Evolutionary conservation across 352 stramenopile species (phyloP), one percentile per base, ranked within the genome.

Genomic region (Phytophthora sansomeana): DNA sequence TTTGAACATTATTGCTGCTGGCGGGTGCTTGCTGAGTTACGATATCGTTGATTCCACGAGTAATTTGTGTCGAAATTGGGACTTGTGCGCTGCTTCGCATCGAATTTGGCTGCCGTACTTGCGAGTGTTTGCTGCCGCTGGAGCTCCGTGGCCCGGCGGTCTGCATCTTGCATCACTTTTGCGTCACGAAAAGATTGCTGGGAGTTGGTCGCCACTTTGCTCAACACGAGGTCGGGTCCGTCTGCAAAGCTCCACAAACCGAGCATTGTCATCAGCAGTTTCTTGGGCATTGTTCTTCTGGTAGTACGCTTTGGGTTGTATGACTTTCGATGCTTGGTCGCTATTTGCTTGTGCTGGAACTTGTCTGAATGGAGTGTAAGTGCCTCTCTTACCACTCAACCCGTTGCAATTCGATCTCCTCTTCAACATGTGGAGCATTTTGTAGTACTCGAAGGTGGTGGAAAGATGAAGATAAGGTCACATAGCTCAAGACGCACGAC

Each of bases 41-140:
- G 17, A 24, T 43, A 44, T 44, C 49, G n/a, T 11, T 44, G 49
- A 21, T 57, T 57, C 49, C 49, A 24, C 32, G 49, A 46, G 13
- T 43, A 29, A 44, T 57, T 35, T 5, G 9, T 32, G 21, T 46
- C 33, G 13, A 14, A 19, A 14, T 24, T 50, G 30, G 77, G 80
- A 21, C 65, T 81, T 3, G 30, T 48, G 11, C 21, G 55, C 16
- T 54, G 30, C 28, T 24, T 17, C 19, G 47, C 55, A 19, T 47
- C 42, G 24, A 63, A 54, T 24, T 63, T 63, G 11, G 36, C 24
- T 17, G 29, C 30, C 2, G 13, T 36, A 17, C 24, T 48, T 6
- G 42, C 32, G 2, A 54, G 32, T 53, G 38, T 53, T 13, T 63
- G 29, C 28, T 21, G 43, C 8, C 55, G 29, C 36, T 48, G 19